phyloP scores from a whole-genome alignment of 768 basidiomycete species.

The Boletus rubescentipes region DNA sequence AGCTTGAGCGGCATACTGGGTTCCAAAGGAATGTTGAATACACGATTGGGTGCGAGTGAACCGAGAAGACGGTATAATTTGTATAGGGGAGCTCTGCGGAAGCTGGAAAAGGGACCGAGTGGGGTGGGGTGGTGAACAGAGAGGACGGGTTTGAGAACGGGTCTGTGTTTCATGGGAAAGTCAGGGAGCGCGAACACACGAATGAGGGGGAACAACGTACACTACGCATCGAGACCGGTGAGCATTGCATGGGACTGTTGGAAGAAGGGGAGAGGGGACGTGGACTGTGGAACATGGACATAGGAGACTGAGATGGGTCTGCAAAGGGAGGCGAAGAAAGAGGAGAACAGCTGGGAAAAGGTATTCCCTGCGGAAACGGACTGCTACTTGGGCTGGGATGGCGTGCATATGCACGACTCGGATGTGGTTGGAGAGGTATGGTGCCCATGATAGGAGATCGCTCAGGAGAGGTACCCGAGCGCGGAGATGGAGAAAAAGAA shows the following conservation, averaged over 20 bases:
- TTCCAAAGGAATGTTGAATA: conserved; percentile 16
- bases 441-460: conserved; percentile 3
- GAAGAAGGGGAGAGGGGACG: conserved; percentile 7
- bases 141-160: neutral
- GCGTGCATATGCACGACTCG: conserved; percentile 2
- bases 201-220: conserved; percentile 8
- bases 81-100: conserved; percentile 4
- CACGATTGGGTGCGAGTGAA: conserved; percentile 16
- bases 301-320: conserved; percentile 1
- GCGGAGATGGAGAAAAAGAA: conserved; percentile 17
- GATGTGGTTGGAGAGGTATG: conserved; percentile 2
- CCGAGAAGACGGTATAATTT: conserved; percentile 2
- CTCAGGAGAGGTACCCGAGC: conserved; percentile 11
- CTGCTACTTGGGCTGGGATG: conserved; percentile 11
- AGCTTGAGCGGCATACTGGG: neutral
- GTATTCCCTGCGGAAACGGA: conserved; percentile 9
- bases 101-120: conserved; percentile 6
- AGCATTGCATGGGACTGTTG: conserved; percentile 3
- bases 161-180: neutral
- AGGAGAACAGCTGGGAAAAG: conserved; percentile 13
- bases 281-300: neutral
- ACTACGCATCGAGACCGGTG: conserved; percentile 8
- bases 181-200: neutral
- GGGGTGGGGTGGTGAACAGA: conserved; percentile 3
- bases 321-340: conserved; percentile 11